phyloP scores from a whole-genome alignment of 345 rosid species.

The Xanthoceras sorbifolium region DNA sequence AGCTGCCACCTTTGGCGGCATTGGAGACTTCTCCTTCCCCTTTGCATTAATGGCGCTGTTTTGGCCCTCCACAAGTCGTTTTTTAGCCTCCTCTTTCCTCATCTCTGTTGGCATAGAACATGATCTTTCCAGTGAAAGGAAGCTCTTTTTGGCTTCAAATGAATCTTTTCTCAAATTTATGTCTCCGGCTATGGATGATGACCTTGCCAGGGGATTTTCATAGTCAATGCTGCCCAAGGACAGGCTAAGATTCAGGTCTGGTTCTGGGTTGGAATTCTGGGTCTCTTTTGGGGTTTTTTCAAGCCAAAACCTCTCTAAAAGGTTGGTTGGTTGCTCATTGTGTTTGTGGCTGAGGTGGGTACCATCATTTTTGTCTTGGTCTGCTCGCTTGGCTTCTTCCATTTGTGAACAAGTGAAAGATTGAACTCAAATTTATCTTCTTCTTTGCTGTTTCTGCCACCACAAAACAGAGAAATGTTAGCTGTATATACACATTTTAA shows the following conservation, averaged over 20 bases:
- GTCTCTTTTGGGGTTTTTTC: not conserved
- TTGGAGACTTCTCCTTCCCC: not conserved
- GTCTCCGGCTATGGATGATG: constrained; percentile 19
- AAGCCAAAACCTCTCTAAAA: constrained; percentile 7
- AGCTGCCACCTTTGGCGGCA: not conserved
- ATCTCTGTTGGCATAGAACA: constrained; percentile 24
- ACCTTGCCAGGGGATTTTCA: constrained; percentile 4
- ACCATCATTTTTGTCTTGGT: not conserved
- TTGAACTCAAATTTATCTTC: no score
- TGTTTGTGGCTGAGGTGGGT: not conserved
- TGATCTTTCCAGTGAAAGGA: constrained; percentile 25
- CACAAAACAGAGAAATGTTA: not conserved
- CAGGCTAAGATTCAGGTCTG: constrained; percentile 30
- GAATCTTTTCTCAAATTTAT: not conserved
- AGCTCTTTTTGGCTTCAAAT: not conserved
- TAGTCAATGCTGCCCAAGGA: constrained; percentile 25
- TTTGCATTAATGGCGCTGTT: not conserved
- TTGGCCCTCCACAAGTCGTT: constrained; percentile 13
- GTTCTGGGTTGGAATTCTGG: constrained; percentile 15
- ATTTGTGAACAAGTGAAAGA: not conserved
- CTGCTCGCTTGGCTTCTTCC: constrained; percentile 6
- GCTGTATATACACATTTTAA: not conserved
- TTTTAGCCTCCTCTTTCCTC: constrained; percentile 14
- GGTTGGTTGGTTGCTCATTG: not conserved
- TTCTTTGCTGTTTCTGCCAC: no score